Base-by-base conservation (phyloP, 2,329 filamentous ascomycete genomes). In the Cercospora sojina region DNA sequence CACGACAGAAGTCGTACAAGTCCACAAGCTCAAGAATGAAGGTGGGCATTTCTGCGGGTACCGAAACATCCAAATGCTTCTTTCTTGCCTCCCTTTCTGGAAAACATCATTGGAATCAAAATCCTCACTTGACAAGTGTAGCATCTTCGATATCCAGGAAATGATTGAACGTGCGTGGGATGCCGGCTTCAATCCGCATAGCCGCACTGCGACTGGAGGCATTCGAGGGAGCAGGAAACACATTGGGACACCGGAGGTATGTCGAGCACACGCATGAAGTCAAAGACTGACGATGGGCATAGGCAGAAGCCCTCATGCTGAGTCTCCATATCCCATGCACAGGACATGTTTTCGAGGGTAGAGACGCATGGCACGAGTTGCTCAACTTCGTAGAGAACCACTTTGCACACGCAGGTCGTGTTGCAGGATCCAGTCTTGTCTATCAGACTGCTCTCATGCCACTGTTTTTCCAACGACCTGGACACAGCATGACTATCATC, bases 121-220 rank as follows among this genome's bases (percentile, higher is more conserved):
- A 7, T 29, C 18, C n/a, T 9, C 25, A 1, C 80, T 82, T 4
- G 82, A 75, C 20, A 63, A 29, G 8, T 18, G 25, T 68, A 67
- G 53, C 93, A 90, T 98, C 29, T 86, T 96, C 59, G 83, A 89
- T 55, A 85, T 98, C 3, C 94, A 98, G 75, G 89, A 95, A 64
- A 82, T 89, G 74, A 96, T 98, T 70, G 94, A 98, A 78, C 79
- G 82, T 10, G 94, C 93, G 0, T 98, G 94, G 94, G 91, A 96
- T 74, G 83, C 83, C 74, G 93, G 91, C 0, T 91, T 93, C 77
- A 95, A 96, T 74, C 76, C 85, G 7, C 83, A 87, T 59, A 91
- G 90, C 2, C 86, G 91, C 35, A 75, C 86, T 1, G 91, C 97
- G 77, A 97, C 93, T 0, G 93, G 94, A 3, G 94, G 94, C 3